Evolutionary conservation across 2,329 filamentous ascomycete genomes (phyloP).

Genomic region (Colletotrichum truncatum): DNA sequence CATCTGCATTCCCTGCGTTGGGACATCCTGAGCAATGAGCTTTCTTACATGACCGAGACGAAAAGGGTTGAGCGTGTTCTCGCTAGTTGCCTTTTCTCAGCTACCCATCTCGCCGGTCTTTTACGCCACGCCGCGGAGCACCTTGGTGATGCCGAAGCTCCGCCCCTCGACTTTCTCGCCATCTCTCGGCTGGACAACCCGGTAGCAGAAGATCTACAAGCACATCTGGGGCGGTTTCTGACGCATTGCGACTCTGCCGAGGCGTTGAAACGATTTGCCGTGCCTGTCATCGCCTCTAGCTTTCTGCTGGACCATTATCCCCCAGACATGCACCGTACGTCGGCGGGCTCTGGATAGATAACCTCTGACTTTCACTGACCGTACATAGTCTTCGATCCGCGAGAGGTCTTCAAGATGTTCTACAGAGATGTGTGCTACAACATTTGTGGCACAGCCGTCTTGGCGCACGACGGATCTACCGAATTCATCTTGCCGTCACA

Average conservation of each 20-base stretch:
- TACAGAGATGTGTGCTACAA: slow-evolving; percentile 1
- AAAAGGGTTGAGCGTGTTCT: not conserved
- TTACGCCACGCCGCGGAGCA: not conserved
- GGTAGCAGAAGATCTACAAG: not conserved
- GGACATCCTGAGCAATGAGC: not conserved
- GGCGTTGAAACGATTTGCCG: not conserved
- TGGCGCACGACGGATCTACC: not conserved
- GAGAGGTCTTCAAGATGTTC: slow-evolving; percentile 4
- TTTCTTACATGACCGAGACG: not conserved
- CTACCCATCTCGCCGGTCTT: not conserved
- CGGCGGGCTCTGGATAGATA: too few relatives aligned
- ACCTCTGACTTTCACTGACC: not conserved
- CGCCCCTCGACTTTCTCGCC: slow-evolving; percentile 1
- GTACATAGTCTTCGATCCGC: slow-evolving; percentile 2
- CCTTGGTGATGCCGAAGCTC: not conserved
- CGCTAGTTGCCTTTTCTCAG: slow-evolving; percentile 5
- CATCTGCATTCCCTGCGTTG: not conserved
- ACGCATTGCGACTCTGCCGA: not conserved
- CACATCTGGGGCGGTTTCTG: not conserved
- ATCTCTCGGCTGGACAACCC: not conserved
- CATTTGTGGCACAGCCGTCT: not conserved
- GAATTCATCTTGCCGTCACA: not conserved
- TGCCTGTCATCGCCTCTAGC: slow-evolving; percentile 5
- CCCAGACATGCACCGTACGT: not conserved
- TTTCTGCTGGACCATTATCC: slow-evolving; percentile 9